A percentile compares a stretch with the other conserved stretches of the same genome.
Conservation (phyloP, 805 yeast species). For the Brettanomyces naardenensis region DNA sequence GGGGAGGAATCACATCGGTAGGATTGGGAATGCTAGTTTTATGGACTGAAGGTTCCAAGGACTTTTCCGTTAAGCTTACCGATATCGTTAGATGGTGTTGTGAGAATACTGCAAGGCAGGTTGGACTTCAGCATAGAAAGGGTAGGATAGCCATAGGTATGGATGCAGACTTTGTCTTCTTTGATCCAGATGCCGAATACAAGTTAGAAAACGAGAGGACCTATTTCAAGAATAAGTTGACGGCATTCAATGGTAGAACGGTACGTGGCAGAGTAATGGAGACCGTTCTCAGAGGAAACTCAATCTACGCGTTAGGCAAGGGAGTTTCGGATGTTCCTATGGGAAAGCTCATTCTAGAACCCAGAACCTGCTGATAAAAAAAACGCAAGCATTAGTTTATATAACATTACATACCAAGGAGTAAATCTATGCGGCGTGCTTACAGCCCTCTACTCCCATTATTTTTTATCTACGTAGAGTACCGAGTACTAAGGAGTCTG, state of each 20-base stretch:
- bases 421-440: too few species aligned
- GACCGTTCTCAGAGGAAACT: slow-evolving; percentile 71
- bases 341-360: slow-evolving; percentile 57
- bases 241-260: slow-evolving; percentile 73
- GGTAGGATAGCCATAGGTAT: slow-evolving; percentile 67
- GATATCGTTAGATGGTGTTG: slow-evolving; percentile 79
- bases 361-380: slow-evolving; percentile 28
- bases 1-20: slow-evolving; percentile 96
- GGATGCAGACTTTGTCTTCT: slow-evolving; percentile 84
- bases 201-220: slow-evolving; percentile 46
- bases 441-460: too few species aligned
- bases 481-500: too few species aligned
- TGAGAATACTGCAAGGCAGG: slow-evolving; percentile 76
- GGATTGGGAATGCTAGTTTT: slow-evolving; percentile 83
- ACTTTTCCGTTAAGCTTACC: slow-evolving; percentile 24
- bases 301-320: slow-evolving; percentile 47
- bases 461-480: too few species aligned
- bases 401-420: slow-evolving; percentile 4
- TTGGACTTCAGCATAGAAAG: slow-evolving; percentile 64
- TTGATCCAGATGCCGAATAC: slow-evolving; percentile 54
- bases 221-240: slow-evolving; percentile 76
- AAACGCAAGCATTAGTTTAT: slow-evolving; percentile 1
- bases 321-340: slow-evolving; percentile 52
- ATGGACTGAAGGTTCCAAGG: slow-evolving; percentile 61
- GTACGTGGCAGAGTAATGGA: slow-evolving; percentile 70